These are phyloP conservation scores for Lavandula angustifolia DNA, from an alignment of 257 asterid genomes.

Conservation along the genomic window DNA sequence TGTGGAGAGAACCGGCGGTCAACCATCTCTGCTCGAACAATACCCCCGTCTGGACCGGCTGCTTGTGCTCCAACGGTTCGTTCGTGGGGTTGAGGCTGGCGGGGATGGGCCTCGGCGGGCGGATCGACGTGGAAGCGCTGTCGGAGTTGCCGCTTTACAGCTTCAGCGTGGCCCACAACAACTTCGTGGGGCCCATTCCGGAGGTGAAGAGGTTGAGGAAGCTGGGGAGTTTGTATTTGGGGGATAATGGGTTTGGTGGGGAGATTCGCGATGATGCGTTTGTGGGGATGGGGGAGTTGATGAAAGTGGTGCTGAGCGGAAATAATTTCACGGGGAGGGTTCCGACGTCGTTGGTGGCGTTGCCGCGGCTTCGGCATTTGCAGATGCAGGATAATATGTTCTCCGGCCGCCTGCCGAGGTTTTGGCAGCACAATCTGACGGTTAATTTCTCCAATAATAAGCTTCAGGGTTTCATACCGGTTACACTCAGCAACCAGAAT, in stretches of 20 bases:
- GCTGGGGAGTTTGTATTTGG: slow-evolving; percentile 54
- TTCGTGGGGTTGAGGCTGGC: slow-evolving; percentile 48
- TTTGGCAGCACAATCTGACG: slow-evolving; percentile 46
- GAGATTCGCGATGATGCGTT: slow-evolving; percentile 52
- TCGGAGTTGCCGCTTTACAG: slow-evolving; percentile 36
- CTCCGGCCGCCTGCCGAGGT: slow-evolving; percentile 52
- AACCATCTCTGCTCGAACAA: slow-evolving; percentile 40
- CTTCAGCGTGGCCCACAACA: slow-evolving; percentile 57
- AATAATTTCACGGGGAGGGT: slow-evolving; percentile 50
- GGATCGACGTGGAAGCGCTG: slow-evolving; percentile 39
- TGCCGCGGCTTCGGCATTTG: slow-evolving; percentile 52
- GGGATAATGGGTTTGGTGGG: slow-evolving; percentile 54
- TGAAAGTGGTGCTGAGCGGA: slow-evolving; percentile 48
- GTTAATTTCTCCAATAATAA: slow-evolving; percentile 51
- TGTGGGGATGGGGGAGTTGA: slow-evolving; percentile 47
- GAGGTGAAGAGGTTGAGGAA: slow-evolving; percentile 40
- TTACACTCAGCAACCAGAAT: slow-evolving; percentile 34
- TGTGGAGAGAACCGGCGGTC: slow-evolving; percentile 41
- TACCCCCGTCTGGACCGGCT: slow-evolving; percentile 53
- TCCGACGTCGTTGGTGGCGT: slow-evolving; percentile 49
- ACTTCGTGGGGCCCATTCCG: slow-evolving; percentile 52
- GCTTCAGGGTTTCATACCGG: slow-evolving; percentile 55
- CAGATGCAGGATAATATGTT: slow-evolving; percentile 57
- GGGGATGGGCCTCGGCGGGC: slow-evolving; percentile 52
- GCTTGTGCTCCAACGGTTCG: slow-evolving; percentile 45